Conservation (phyloP, 1,284 basidiomycete species). For the Uromyces viciae-fabae region DNA sequence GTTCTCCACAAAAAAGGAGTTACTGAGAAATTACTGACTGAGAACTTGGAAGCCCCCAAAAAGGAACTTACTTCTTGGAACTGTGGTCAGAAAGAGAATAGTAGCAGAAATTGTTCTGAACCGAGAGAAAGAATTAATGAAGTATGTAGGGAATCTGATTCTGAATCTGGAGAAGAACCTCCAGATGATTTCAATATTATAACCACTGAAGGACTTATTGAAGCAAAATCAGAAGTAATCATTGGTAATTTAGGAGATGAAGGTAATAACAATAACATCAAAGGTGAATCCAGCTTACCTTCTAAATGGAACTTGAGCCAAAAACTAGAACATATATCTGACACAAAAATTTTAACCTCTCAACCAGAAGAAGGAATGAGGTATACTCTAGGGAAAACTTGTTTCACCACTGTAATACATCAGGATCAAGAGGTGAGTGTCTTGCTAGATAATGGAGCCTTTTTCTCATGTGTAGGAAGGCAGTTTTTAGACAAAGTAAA, state of each 20-base stretch:
- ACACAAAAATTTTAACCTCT: not conserved
- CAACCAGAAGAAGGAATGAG: not conserved
- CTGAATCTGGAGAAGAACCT: not conserved
- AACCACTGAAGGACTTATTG: too few species aligned
- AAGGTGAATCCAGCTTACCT: not conserved
- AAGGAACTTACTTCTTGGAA: not conserved
- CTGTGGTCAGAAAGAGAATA: not conserved
- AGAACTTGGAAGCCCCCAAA: too few species aligned
- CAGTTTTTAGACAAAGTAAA: not conserved
- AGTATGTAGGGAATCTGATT: not conserved
- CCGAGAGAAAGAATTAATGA: not conserved
- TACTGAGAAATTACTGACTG: not conserved
- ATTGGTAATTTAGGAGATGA: not conserved
- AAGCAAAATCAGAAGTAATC: too few species aligned
- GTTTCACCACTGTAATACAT: not conserved
- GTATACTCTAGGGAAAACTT: not conserved
- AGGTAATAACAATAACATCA: not conserved
- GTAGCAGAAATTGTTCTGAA: not conserved
- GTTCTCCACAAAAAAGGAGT: too few species aligned
- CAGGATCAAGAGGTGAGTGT: not conserved
- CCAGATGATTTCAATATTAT: too few species aligned
- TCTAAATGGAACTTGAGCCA: not conserved
- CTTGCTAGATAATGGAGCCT: not conserved
- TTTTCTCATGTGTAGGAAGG: not conserved
- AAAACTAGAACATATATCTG: not conserved